Conservation (phyloP, 345 rosid genomes). For the Acer yangbiense region DNA sequence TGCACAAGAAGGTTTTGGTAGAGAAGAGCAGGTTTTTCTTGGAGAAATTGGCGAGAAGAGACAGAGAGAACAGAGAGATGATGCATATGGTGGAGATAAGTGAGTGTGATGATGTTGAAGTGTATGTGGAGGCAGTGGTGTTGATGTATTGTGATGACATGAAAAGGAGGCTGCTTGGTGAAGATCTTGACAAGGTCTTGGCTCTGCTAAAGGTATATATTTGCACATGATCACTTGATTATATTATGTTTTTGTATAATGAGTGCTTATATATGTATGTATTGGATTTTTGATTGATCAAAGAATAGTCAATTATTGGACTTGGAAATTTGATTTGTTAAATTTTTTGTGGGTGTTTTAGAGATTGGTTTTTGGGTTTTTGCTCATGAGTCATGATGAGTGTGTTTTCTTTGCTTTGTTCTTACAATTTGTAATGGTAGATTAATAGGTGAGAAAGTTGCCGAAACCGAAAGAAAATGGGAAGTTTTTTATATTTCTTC, state of each 20-base stretch:
- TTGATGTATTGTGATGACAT: constrained; percentile 86
- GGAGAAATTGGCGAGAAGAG: constrained; percentile 59
- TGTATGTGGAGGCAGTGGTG: constrained; percentile 80
- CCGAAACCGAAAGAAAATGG: neutral
- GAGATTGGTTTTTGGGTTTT: neutral
- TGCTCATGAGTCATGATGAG: neutral
- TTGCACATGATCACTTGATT: neutral
- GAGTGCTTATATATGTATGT: neutral
- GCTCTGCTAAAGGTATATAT: constrained; percentile 78
- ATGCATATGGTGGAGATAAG: constrained; percentile 87
- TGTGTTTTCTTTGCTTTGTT: constrained; percentile 15
- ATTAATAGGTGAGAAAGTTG: constrained; percentile 1
- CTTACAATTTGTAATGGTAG: neutral
- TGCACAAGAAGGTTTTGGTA: constrained; percentile 63
- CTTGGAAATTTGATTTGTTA: neutral
- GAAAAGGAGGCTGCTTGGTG: constrained; percentile 75
- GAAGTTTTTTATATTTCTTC: neutral
- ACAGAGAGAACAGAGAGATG: constrained; percentile 42
- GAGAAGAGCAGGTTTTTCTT: constrained; percentile 84
- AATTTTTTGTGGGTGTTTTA: neutral
- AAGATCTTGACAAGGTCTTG: constrained; percentile 66
- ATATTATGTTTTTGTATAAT: neutral
- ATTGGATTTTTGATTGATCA: neutral
- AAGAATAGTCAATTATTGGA: neutral
- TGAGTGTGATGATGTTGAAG: constrained; percentile 91